Evolutionary conservation across 2,329 filamentous ascomycete genomes (phyloP), one percentile per base, ranked within the genome.

Genomic region (Penicillium sp.): DNA sequence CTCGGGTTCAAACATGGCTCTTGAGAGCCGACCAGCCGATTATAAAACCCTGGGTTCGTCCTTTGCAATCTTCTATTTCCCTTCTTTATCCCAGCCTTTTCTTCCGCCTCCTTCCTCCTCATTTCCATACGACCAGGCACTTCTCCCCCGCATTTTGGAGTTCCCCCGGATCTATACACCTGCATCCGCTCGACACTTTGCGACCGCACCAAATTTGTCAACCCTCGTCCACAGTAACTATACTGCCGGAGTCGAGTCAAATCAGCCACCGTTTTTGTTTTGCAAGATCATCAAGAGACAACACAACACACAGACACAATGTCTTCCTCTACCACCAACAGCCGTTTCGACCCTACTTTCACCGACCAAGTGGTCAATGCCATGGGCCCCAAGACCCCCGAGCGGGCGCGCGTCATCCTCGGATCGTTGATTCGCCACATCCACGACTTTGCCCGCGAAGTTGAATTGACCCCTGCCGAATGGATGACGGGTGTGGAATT

Each of bases 391-490:
- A 82, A 86, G 60, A 81, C 82, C 9, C 73, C 77, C 45, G 80
- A 82, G 49, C 77, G 86, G 51, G 78, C 82, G 60, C 78, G 83
- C 50, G 73, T 80, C 55, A 75, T 90, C 59, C 73, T 90, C 61
- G 68, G 74, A 51, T 75, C 79, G 27, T 69, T 89, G 58, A 83
- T 89, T 68, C 75, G 72, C 42, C 85, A 90, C 72, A 75, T 90
- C 49, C 86, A 90, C 73, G 85, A 89, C 70, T 90, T 90, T 66
- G 79, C 82, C 48, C 82, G 86, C 49, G 86, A 90, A 63, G 80
- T 87, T 55, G 85, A 90, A 70, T 79, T 90, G 44, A 88, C 82
- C 13, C 76, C 81, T 29, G 85, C 87, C 46, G 86, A 90, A 70
- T 90, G 86, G 86, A 79, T 88, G 69, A 70, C 80, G 6, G 86